A percentile compares a stretch with the other conserved stretches of the same genome.
These are phyloP conservation scores for Aegilops bicornis DNA, from an alignment of 176 grass and related monocot species.

Conservation along the genomic window DNA sequence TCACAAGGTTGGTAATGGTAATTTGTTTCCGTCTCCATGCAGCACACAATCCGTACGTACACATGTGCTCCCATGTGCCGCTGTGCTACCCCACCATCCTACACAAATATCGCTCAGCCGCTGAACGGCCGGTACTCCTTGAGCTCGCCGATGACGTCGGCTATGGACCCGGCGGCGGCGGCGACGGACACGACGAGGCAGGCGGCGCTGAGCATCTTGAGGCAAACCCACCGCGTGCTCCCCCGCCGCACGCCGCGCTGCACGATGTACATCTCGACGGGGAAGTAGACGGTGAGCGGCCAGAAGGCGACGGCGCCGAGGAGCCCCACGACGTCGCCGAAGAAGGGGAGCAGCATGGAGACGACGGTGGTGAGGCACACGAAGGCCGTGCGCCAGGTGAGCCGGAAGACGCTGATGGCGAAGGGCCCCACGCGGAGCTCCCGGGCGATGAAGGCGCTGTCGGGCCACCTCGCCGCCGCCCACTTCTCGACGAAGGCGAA, in stretches of 20 bases:
- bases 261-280: constrained; percentile 66
- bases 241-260: constrained; percentile 34
- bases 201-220: constrained; percentile 52
- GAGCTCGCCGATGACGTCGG: constrained; percentile 53
- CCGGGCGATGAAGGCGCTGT: constrained; percentile 48
- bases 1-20: constrained; percentile 17
- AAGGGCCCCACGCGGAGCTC: constrained; percentile 24
- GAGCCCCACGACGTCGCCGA: constrained; percentile 65
- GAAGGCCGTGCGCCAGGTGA: constrained; percentile 60
- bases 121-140: constrained; percentile 56
- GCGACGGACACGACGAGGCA: constrained; percentile 53
- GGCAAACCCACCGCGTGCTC: constrained; percentile 53
- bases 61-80: constrained; percentile 1
- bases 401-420: constrained; percentile 46
- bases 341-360: constrained; percentile 73
- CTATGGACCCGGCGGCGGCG: constrained; percentile 52
- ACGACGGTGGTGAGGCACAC: constrained; percentile 47
- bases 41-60: background rate
- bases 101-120: constrained; percentile 7
- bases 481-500: constrained; percentile 79
- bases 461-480: constrained; percentile 54
- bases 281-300: constrained; percentile 78
- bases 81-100: background rate
- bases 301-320: constrained; percentile 64
- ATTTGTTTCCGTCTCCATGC: background rate